Evolutionary conservation across 2,329 filamentous ascomycete species (phyloP), one percentile per base, ranked within the genome.

Genomic region (Calonectria leucothoes): DNA sequence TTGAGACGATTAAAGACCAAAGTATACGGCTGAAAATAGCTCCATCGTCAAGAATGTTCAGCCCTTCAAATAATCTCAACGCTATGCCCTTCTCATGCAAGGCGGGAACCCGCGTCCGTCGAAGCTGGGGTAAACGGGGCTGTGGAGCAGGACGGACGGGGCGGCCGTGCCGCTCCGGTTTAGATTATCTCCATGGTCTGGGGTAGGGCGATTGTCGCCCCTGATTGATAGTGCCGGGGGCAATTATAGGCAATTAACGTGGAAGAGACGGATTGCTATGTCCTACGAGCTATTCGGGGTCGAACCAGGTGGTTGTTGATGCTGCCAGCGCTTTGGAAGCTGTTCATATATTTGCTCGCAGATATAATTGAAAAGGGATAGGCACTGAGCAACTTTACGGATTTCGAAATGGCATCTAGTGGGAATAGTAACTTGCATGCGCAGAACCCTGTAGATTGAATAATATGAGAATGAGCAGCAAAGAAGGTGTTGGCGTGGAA

Each of bases 401-500:
- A n/a, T n/a, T n/a, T n/a, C n/a, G n/a, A n/a, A n/a, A n/a, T n/a
- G n/a, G n/a, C n/a, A n/a, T n/a, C n/a, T n/a, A n/a, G n/a, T n/a
- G n/a, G n/a, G n/a, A n/a, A n/a, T n/a, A n/a, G n/a, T n/a, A n/a
- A n/a, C n/a, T n/a, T n/a, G n/a, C n/a, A n/a, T n/a, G n/a, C n/a
- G n/a, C n/a, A n/a, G n/a, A n/a, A n/a, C n/a, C n/a, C n/a, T n/a
- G n/a, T n/a, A n/a, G n/a, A n/a, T 52, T 52, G 25, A 4, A n/a
- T 27, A 17, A 25, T 20, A 27, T 52, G 4, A 8, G 17, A 17
- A 15, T 7, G 48, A 11, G 17, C 3, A 17, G 5, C 7, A 6
- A 20, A 27, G 29, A 92, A 27, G 29, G 92, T 91, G 70, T 93
- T 88, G 8, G 75, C 76, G 76, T 88, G 86, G 61, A 88, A 87